Evolutionary conservation across 2,329 filamentous ascomycete genomes (phyloP).

Genomic region (Fusarium sp.): DNA sequence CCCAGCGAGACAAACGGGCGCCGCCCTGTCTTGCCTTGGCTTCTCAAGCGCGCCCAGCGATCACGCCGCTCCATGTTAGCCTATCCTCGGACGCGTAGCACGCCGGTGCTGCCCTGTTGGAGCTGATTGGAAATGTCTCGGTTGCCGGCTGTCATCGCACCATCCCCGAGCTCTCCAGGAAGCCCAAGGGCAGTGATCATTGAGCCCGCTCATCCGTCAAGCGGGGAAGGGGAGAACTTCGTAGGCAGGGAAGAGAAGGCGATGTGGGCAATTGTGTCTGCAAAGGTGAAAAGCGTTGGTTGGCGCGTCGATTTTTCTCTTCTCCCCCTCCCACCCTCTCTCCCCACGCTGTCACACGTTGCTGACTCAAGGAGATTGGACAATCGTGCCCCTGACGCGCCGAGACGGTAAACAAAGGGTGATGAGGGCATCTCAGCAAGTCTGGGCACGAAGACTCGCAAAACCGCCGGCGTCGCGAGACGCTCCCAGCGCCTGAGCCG

Average conservation of each 20-base stretch:
- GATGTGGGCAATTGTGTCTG: conserved; percentile 11
- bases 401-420: conserved; percentile 13
- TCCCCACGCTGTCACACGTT: background rate
- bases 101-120: background rate
- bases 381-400: conserved; percentile 17
- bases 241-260: conserved; percentile 6
- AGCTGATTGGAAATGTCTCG: conserved; percentile 25
- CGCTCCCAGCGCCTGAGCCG: background rate
- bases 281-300: conserved; percentile 1
- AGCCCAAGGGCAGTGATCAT: conserved; percentile 11
- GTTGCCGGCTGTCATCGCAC: conserved; percentile 24
- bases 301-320: background rate
- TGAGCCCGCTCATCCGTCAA: conserved; percentile 24
- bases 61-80: conserved; percentile 18
- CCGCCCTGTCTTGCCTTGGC: background rate
- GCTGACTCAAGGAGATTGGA: conserved; percentile 10
- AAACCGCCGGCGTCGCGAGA: conserved; percentile 28
- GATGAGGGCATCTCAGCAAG: conserved; percentile 6
- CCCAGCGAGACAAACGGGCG: conserved; percentile 14
- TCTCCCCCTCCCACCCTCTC: background rate
- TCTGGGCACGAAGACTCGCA: background rate
- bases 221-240: conserved; percentile 23
- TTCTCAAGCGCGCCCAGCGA: conserved; percentile 9
- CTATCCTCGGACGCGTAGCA: background rate
- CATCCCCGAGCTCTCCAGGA: background rate